A percentile compares a stretch with the other conserved stretches of the same genome.
phyloP scores from a whole-genome alignment of 805 yeast genomes.

The Blastobotrys americana region DNA sequence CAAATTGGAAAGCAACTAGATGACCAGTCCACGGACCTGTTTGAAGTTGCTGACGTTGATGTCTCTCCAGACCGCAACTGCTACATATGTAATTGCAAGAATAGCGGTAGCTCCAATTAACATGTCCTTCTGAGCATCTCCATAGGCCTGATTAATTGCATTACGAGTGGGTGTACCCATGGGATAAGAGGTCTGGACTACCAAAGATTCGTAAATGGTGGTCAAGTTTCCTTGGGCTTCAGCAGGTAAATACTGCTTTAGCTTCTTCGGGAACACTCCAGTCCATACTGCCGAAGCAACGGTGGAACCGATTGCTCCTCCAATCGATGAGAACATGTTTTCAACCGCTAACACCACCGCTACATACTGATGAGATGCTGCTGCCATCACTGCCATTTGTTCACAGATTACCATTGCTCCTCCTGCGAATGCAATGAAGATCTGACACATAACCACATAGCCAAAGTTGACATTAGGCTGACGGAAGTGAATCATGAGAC shows the following conservation, averaged over 20 bases:
- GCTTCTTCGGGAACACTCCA: constrained; percentile 25
- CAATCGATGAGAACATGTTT: constrained; percentile 46
- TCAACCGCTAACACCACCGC: constrained; percentile 46
- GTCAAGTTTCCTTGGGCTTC: constrained; percentile 7
- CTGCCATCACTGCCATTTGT: constrained; percentile 47
- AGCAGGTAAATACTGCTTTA: constrained; percentile 26
- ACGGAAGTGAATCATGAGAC: constrained; percentile 46
- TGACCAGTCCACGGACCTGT: constrained; percentile 8
- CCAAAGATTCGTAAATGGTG: constrained; percentile 14
- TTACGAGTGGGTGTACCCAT: constrained; percentile 11
- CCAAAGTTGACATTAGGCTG: constrained; percentile 38
- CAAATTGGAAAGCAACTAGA: too few species aligned
- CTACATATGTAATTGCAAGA: constrained; percentile 5
- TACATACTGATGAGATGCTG: constrained; percentile 49
- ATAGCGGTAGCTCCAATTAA: constrained; percentile 11
- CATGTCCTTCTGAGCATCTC: constrained; percentile 16
- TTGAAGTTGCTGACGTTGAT: constrained; percentile 8
- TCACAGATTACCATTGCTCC: constrained; percentile 53
- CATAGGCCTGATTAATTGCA: constrained; percentile 16
- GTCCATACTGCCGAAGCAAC: constrained; percentile 61
- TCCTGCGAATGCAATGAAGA: constrained; percentile 56
- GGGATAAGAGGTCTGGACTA: constrained; percentile 9
- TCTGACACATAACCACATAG: constrained; percentile 55
- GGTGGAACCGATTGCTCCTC: constrained; percentile 51
- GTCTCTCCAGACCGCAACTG: constrained; percentile 8